Percentiles rank a stretch among this genome's conserved stretches.
These are phyloP conservation scores for Prototheca cutis DNA, from an alignment of 163 green algal genomes.

Conservation along the genomic window DNA sequence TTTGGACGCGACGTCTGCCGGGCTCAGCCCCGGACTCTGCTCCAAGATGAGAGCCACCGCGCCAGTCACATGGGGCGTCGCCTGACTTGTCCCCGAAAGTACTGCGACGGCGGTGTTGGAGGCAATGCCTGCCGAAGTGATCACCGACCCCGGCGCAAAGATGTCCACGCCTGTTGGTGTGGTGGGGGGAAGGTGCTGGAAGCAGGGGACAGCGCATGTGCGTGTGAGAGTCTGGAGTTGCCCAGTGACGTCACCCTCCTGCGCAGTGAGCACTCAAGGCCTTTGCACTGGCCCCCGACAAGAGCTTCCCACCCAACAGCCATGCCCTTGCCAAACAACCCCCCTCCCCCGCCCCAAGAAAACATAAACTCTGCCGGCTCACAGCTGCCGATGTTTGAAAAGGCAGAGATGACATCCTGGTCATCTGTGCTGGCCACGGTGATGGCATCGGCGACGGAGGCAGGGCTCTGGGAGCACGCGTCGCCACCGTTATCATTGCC, in stretches of 20 bases:
- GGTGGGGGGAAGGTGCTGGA: neutral
- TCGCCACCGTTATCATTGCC: constrained; percentile 48
- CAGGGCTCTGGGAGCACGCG: constrained; percentile 49
- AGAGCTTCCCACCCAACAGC: no score
- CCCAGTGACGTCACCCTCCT: neutral
- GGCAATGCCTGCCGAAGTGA: constrained; percentile 7
- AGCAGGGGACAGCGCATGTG: neutral
- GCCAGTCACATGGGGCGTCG: constrained; percentile 48
- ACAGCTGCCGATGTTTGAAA: constrained; percentile 19
- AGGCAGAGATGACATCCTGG: constrained; percentile 22
- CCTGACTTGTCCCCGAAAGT: constrained; percentile 30
- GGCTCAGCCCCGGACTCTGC: constrained; percentile 17
- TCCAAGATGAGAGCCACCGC: constrained; percentile 51
- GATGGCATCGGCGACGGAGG: constrained; percentile 27
- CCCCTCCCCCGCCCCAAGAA: no score
- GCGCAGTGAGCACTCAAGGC: no score
- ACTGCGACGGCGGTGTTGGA: constrained; percentile 24
- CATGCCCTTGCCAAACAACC: no score
- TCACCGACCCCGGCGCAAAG: constrained; percentile 12
- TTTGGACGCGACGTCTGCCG: neutral
- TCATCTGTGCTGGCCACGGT: constrained; percentile 27
- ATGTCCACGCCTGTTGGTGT: constrained; percentile 5
- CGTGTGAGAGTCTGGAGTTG: neutral
- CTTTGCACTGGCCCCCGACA: no score
- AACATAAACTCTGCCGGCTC: constrained; percentile 3